Conservation (phyloP, 805 yeast genomes). For the Yamadazyma sp. region DNA sequence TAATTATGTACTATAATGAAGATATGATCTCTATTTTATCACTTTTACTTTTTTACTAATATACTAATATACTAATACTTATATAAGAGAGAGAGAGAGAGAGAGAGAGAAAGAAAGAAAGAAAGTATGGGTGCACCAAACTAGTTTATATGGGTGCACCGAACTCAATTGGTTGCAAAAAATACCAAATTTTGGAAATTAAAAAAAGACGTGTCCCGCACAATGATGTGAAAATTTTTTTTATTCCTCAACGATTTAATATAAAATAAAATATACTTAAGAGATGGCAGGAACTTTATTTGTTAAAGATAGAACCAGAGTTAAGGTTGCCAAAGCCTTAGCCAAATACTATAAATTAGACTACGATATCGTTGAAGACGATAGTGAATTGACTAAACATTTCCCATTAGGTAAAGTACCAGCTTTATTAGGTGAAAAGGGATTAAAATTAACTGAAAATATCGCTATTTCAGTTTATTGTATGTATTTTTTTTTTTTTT, state of each 20-base stretch:
- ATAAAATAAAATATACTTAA: too few species aligned
- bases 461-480: constrained; percentile 63
- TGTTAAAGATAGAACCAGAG: constrained; percentile 34
- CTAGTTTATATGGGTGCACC: too few species aligned
- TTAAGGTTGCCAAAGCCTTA: constrained; percentile 42
- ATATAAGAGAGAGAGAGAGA: too few species aligned
- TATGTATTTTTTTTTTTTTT: constrained; percentile 28
- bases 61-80: too few species aligned
- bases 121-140: too few species aligned
- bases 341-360: constrained; percentile 61
- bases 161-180: too few species aligned
- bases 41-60: too few species aligned
- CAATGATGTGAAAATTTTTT: constrained; percentile 8
- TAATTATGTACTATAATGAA: background rate
- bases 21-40: too few species aligned
- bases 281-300: constrained; percentile 70
- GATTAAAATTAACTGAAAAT: constrained; percentile 67
- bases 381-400: constrained; percentile 37
- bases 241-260: too few species aligned
- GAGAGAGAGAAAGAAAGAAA: too few species aligned
- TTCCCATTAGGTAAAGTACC: constrained; percentile 71
- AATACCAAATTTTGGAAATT: too few species aligned
- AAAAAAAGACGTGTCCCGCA: too few species aligned
- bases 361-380: constrained; percentile 46
- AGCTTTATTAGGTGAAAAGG: constrained; percentile 67